Base-by-base conservation (phyloP, 768 basidiomycete species). In the Mycena epipterygia region DNA sequence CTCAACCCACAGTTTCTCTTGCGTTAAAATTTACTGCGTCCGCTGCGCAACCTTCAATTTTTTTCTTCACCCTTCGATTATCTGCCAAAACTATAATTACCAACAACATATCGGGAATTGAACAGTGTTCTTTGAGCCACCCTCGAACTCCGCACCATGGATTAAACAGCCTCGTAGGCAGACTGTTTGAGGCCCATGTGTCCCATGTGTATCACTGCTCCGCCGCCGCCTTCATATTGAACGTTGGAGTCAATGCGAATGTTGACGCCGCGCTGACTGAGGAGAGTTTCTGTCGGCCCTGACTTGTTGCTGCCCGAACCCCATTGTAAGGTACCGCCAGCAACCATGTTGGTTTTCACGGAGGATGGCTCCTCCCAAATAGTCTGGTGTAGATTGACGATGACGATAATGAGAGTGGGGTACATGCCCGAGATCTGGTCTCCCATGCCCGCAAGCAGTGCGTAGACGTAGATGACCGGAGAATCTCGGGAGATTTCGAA, bases 361-460 rank as follows among this genome's bases (percentile, higher is more conserved):
- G 25, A 23, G 30, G 64, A 44, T 2, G 64, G 23, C n/a, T 4
- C 25, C 16, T 63, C 67, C 70, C 70, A 71, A 6, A 71, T 56
- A 13, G 70, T 71, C 2, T 46, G 64, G 32, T 71, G 64, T 12
- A 71, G 23, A 33, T 71, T 71, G 4, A 71, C 70, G 25, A 71
- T 66, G 33, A 66, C 70, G 49, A 71, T 62, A 23, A 66, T 71
- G 25, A 71, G 70, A 3, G 63, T 71, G 42, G 70, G 70, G 51
- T 71, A 71, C 64, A 71, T 55, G 27, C 70, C 70, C 29, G 57
- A 46, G 29, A 71, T 66, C 25, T 71, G 70, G 52, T 66, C 57
- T 13, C 70, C 58, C 64, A 61, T 60, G 41, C 57, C 17, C 27
- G 49, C 8, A 27, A 71, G 57, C 3, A 71, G 17, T 25, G 48